Evolutionary conservation across 257 asterid genomes (phyloP), one percentile per base, ranked within the genome.

Genomic region (Nyctanthes arbortristis): DNA sequence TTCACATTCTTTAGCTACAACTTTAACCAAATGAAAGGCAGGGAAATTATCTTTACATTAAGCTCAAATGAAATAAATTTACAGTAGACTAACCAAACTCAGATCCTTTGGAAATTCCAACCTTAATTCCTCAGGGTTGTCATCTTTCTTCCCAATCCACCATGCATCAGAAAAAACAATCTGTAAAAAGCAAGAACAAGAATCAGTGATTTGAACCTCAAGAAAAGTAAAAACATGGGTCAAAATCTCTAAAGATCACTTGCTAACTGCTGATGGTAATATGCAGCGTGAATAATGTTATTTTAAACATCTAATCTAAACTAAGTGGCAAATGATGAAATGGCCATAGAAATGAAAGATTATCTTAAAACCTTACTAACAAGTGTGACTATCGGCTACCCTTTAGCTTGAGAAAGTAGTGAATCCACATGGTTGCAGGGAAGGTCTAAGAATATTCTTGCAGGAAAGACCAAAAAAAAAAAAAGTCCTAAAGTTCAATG

Each of bases 131-230:
- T 83, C 91, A 33, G 98, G 98, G 82, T 92, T 92, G 73, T 88
- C 91, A 35, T 88, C 96, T 74, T 89, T 88, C 71, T 68, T 88
- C 67, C 98, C 98, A 40, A 92, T 86, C 96, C 98, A 92, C 96
- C 98, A 92, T 47, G 96, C 98, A 77, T 92, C 96, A 45, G 98
- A 89, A 80, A 92, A 92, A 59, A 89, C 96, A 73, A 92, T 74
- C 98, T 92, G 81, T 73, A 65, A n/a, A 63, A 78, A 43, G 31
- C 20, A 77, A 80, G 70, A 73, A 65, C 49, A 33, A 32, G 25
- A 37, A 34, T 37, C 22, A 72, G 55, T 24, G 63, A 73, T 18
- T 61, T 37, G 39, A 68, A 68, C 74, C 49, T 68, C 70, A 69
- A 56, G 63, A 11, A 59, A 27, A 71, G 61, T 62, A 39, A 73